phyloP scores from a whole-genome alignment of 2,329 filamentous ascomycete genomes.

The Trichoderma polysporum region DNA sequence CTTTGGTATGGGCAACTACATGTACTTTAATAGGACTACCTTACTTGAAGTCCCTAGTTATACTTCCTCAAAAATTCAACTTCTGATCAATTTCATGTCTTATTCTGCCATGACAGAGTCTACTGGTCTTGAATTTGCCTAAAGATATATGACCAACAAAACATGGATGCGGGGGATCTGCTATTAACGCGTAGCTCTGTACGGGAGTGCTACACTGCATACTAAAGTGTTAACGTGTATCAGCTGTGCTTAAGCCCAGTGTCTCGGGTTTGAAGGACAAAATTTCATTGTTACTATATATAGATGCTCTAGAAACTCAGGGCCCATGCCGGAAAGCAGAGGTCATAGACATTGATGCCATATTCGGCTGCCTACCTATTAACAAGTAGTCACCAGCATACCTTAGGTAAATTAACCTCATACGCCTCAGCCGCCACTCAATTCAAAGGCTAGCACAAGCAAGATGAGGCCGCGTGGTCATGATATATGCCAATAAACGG shows the following conservation, averaged over 20 bases:
- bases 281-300: background rate
- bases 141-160: too few species aligned
- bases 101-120: background rate
- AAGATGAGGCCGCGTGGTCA: background rate
- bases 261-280: background rate
- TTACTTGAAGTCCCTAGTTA: too few species aligned
- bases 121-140: too few species aligned
- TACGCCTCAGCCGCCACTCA: too few species aligned
- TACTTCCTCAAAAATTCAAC: background rate
- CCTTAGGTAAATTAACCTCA: too few species aligned
- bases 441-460: background rate
- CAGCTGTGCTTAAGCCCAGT: background rate
- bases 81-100: background rate
- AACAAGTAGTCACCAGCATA: too few species aligned
- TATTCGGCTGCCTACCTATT: too few species aligned
- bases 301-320: background rate
- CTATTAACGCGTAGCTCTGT: too few species aligned
- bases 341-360: background rate
- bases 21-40: too few species aligned
- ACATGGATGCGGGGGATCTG: too few species aligned
- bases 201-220: background rate
- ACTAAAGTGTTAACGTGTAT: background rate
- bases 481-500: background rate
- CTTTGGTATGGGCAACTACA: too few species aligned
- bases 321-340: background rate